phyloP scores from a whole-genome alignment of 306 rosid species.

The Rubus idaeus region DNA sequence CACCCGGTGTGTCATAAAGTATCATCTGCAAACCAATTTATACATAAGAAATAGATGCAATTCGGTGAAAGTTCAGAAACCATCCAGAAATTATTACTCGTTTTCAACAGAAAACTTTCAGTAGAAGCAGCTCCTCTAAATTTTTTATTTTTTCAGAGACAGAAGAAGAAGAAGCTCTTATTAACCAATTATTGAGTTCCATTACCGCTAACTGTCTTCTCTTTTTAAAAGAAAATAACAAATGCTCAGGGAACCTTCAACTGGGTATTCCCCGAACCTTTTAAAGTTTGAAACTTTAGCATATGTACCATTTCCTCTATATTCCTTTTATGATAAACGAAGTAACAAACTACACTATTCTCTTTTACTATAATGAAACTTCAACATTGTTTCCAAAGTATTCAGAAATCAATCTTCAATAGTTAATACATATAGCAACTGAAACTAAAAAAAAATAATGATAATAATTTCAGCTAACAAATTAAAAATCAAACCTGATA shows the following conservation, averaged over 20 bases:
- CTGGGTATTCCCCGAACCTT: not conserved
- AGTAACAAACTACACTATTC: not conserved
- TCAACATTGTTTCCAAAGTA: not conserved
- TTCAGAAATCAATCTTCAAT: constrained; percentile 3
- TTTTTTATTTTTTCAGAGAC: too few species aligned
- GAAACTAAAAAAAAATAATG: constrained; percentile 17
- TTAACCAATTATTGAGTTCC: not conserved
- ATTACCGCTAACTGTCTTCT: not conserved
- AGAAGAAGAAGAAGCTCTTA: not conserved
- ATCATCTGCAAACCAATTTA: constrained; percentile 59
- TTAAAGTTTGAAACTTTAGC: not conserved
- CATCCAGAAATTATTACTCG: not conserved
- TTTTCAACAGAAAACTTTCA: not conserved
- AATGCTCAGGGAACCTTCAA: not conserved
- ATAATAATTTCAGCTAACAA: constrained; percentile 14
- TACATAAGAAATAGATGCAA: constrained; percentile 29
- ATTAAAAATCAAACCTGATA: constrained; percentile 77
- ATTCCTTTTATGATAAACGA: too few species aligned
- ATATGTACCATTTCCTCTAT: not conserved
- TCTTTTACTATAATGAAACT: not conserved
- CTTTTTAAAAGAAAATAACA: not conserved
- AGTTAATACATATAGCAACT: constrained; percentile 2
- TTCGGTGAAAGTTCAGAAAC: not conserved
- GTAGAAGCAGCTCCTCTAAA: not conserved
- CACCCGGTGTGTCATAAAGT: constrained; percentile 97